Percentiles rank a stretch among this genome's conserved stretches.
These are phyloP conservation scores for Cercophora samala DNA, from an alignment of 495 filamentous ascomycete species.

Conservation along the genomic window DNA sequence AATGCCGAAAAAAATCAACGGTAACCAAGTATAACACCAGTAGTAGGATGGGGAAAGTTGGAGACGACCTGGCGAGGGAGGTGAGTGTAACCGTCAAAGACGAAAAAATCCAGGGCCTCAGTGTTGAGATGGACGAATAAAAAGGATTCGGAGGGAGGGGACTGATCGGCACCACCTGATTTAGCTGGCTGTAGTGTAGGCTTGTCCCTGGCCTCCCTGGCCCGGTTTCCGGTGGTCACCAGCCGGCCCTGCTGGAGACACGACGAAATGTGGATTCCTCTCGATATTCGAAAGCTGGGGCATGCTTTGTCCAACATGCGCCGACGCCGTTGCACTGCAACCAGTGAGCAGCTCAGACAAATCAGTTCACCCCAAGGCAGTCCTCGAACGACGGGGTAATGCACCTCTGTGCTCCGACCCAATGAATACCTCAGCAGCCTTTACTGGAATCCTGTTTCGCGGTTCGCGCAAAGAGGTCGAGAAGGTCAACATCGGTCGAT, in stretches of 20 bases:
- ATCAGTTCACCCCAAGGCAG: neutral
- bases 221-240: conserved; percentile 6
- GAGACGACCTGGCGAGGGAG: neutral
- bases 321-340: neutral
- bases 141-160: conserved; percentile 9
- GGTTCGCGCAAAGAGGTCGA: neutral
- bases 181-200: conserved; percentile 3
- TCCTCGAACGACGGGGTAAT: neutral
- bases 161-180: conserved; percentile 19
- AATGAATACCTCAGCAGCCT: neutral
- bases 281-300: neutral
- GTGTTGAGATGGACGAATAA: conserved; percentile 2
- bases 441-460: neutral
- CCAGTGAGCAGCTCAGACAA: neutral
- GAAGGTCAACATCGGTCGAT: neutral
- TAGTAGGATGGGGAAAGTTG: neutral
- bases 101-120: no score
- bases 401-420: neutral
- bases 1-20: neutral
- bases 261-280: conserved; percentile 8
- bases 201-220: conserved; percentile 4
- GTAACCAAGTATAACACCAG: neutral
- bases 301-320: neutral
- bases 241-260: conserved; percentile 1
- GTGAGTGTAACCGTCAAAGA: neutral